Evolutionary conservation across 345 rosid species (phyloP), one percentile per base, ranked within the genome.

Genomic region (Litchi chinensis): DNA sequence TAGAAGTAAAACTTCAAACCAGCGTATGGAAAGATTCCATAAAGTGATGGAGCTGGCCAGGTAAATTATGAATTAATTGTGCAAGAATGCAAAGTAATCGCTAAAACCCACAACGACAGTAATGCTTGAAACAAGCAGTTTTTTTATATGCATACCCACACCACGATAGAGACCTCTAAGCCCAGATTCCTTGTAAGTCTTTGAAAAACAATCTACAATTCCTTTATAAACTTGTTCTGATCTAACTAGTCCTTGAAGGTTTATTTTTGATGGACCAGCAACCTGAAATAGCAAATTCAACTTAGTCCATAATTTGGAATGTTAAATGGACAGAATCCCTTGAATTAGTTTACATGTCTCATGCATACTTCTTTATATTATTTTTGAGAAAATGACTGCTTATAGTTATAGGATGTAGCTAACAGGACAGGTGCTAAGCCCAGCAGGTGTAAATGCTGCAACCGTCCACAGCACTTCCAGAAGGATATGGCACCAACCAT

Each of bases 11-110:
- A 95, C 87, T 95, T 95, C 85, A 95, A 86, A 81, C 98, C 99
- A 84, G 99, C 98, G 60, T 93, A 95, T 56, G 99, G 98, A 85
- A 95, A 95, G 80, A 93, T 95, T 80, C 98, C 98, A 41, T 93
- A 93, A 43, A 95, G 85, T 15, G 98, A 93, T 76, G 98, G 98
- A 83, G 93, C 98, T 95, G 89, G 70, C 56, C 82, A 76, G 28
- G 44, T 50, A 46, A 26, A 65, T 57, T 70, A 50, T 18, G 26
- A 56, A 64, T 68, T 76, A 82, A 73, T 39, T 22, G 22, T 12
- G 21, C 9, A 69, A 60, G 40, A 26, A 68, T 63, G 52, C n/a
- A 72, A 72, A 64, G 64, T 48, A 21, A 69, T 54, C 19, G 75
- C 59, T 21, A 62, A 71, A 79, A 65, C 71, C 69, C 41, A 62